Evolutionary conservation across 768 basidiomycete genomes (phyloP), one percentile per base, ranked within the genome.

Genomic region (Suillus plorans): DNA sequence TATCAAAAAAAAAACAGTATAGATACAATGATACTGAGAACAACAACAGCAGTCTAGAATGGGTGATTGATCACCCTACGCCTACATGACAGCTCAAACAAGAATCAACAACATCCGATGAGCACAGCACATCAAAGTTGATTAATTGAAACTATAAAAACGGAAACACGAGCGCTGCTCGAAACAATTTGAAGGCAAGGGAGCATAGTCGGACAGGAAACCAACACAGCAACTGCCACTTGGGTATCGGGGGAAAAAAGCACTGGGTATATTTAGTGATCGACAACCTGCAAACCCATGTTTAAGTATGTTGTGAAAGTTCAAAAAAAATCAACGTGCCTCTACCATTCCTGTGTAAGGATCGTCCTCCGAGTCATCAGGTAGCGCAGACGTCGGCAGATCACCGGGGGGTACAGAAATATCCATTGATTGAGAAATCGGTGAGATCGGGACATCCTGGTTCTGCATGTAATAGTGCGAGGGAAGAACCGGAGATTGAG

Each of bases 401-500:
- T 37, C 31, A 55, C 34, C 55, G 4, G 20, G 52, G 5, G 42
- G 39, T 6, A 37, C 22, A 52, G 44, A 4, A 28, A 45, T 45
- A 55, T 20, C 64, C 58, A 47, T 36, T 39, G 50, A 55, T n/a
- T 12, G 42, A 36, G 60, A 34, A 52, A 53, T 45, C 8, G 62
- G 65, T 5, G 65, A 50, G 45, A 44, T 13, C 6, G 22, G n/a
- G 52, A 50, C 63, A 37, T 68, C 67, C 14, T 64, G 63, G 14
- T 39, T 42, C 31, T 31, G 28, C 34, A 37, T n/a, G 49, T 67
- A 61, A 41, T 60, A 60, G 36, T 73, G 73, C 3, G 66, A 63
- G 31, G 76, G 75, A 22, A 72, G 45, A 47, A 70, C 63, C n/a
- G 68, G 69, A 18, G 69, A 4, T 25, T 63, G 65, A 66, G 70